Evolutionary conservation across 129 eudicot species (phyloP), one percentile per base, ranked within the genome.

Genomic region (Flaveria linearis): DNA sequence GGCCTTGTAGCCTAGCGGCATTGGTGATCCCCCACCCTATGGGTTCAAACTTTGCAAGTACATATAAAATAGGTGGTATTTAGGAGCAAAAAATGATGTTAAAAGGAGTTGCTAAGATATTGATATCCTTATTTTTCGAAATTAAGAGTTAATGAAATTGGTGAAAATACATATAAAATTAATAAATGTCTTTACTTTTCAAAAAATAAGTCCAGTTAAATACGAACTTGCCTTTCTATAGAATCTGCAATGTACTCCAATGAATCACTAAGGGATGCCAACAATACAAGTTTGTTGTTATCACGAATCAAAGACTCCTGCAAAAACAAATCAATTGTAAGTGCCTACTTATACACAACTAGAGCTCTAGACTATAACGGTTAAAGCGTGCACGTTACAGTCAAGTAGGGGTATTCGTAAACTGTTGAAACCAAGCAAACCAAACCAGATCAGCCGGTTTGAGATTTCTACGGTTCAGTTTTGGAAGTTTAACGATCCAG

Each of bases 171-270:
- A 74, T 42, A 5, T 49, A 14, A 66, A 28, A 45, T 14, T 0
- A 46, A 13, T 22, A 39, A 30, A 30, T 30, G 5, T 4, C 36
- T 30, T n/a, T 66, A 64, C 18, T 16, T 36, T 33, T 64, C 33
- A 15, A 5, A 15, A n/a, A 39, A 36, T 15, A 64, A 36, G 50
- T 17, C 13, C 3, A 43, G 63, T 50, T 49, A 53, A 28, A 57
- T 61, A 68, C 61, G n/a, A 64, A 83, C 89, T 87, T 86, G 79
- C 99, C 99, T 91, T 87, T 91, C 97, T 81, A 95, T 89, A 69
- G 99, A 91, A 49, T 91, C 96, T 20, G 99, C 99, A 77, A 95
- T 84, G 86, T 95, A 95, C 84, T 95, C 99, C 88, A 95, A 75
- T 51, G 99, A 95, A 88, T 95, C 99, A 79, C 99, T 89, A 64